These are phyloP conservation scores for Ophiosphaerella narmari DNA, from an alignment of 2,329 filamentous ascomycete species.

Conservation along the genomic window DNA sequence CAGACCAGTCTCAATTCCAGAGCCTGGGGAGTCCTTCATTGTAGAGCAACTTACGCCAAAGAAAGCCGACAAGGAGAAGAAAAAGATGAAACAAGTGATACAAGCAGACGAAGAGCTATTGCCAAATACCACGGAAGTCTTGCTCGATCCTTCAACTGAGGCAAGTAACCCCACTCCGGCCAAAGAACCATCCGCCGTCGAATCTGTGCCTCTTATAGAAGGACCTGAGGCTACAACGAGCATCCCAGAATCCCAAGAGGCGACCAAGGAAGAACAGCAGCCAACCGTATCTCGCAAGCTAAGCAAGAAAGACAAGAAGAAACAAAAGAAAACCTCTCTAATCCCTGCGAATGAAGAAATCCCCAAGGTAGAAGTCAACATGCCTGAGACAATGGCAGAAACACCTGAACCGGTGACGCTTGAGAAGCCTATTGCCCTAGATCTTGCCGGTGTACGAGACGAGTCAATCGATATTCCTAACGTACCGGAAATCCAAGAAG, in stretches of 20 bases:
- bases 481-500: neutral
- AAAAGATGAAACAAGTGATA: too few relatives aligned
- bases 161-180: too few relatives aligned
- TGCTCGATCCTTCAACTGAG: too few relatives aligned
- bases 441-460: neutral
- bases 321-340: slow-evolving; percentile 10
- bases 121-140: too few relatives aligned
- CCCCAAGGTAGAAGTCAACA: neutral
- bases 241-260: neutral
- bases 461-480: neutral
- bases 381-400: neutral
- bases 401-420: neutral
- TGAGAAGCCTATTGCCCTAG: neutral
- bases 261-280: neutral
- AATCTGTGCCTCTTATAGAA: too few relatives aligned
- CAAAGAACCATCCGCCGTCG: too few relatives aligned
- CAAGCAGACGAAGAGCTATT: too few relatives aligned
- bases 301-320: slow-evolving; percentile 22
- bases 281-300: slow-evolving; percentile 2
- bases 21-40: neutral
- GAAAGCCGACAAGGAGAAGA: too few relatives aligned
- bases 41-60: neutral
- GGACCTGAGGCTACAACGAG: neutral
- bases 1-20: neutral
- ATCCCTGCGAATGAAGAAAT: neutral